Conservation (phyloP, 139 green algal species). For the Chlorella sp. region DNA sequence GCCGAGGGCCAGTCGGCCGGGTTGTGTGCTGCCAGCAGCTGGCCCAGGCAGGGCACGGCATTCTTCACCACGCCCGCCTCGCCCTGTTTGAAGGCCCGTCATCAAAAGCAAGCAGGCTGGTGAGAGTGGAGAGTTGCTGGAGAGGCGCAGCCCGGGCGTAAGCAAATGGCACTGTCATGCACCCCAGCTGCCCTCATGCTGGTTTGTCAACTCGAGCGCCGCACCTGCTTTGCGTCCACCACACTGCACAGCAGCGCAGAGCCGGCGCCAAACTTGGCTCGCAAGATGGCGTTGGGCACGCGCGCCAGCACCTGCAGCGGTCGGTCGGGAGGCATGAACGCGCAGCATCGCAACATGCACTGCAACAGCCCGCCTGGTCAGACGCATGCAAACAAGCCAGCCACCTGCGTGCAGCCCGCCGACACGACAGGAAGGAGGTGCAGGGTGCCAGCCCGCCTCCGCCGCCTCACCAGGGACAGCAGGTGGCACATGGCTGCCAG, state of each 20-base stretch:
- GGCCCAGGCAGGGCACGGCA: constrained; percentile 61
- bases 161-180: not conserved
- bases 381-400: too few species aligned
- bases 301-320: constrained; percentile 56
- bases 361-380: too few species aligned
- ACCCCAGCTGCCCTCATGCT: too few species aligned
- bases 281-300: constrained; percentile 64
- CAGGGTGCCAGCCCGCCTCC: too few species aligned
- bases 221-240: constrained; percentile 56
- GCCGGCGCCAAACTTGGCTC: constrained; percentile 59
- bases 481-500: constrained; percentile 69
- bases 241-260: constrained; percentile 50
- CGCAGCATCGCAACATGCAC: too few species aligned
- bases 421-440: too few species aligned
- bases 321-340: too few species aligned
- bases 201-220: too few species aligned
- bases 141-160: not conserved
- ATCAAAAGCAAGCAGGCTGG: too few species aligned
- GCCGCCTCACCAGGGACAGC: constrained; percentile 44
- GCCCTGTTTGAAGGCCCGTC: constrained; percentile 25
- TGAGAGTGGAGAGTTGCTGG: too few species aligned
- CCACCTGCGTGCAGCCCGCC: too few species aligned
- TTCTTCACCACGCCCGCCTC: constrained; percentile 59
- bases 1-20: constrained; percentile 50
- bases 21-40: constrained; percentile 66